phyloP scores from a whole-genome alignment of 306 rosid genomes.

The Quercus ilex region DNA sequence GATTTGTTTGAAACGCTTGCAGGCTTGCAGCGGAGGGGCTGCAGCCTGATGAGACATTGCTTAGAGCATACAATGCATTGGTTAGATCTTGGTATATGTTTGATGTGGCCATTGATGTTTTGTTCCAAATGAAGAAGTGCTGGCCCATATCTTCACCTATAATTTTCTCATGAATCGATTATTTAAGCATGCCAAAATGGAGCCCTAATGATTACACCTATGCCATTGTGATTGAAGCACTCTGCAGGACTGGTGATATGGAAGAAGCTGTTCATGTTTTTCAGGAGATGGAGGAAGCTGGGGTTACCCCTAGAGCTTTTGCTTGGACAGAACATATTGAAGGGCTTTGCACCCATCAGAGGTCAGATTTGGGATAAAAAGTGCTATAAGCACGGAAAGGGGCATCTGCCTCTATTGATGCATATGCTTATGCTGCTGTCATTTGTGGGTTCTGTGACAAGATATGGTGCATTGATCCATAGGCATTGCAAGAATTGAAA shows the following conservation, averaged over 20 bases:
- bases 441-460: conserved; percentile 72
- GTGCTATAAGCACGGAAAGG: conserved; percentile 46
- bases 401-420: conserved; percentile 36
- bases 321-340: conserved; percentile 57
- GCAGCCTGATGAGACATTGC: conserved; percentile 23
- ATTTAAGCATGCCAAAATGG: conserved; percentile 35
- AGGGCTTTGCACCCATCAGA: conserved; percentile 56
- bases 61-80: conserved; percentile 48
- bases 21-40: conserved; percentile 17
- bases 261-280: conserved; percentile 43
- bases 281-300: conserved; percentile 59
- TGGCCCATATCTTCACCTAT: conserved; percentile 41
- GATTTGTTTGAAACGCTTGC: conserved; percentile 41
- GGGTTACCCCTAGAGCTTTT: conserved; percentile 42
- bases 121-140: conserved; percentile 34
- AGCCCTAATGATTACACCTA: conserved; percentile 60
- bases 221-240: conserved; percentile 64
- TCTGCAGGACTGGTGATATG: conserved; percentile 53
- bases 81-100: conserved; percentile 63
- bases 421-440: conserved; percentile 49
- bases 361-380: conserved; percentile 52
- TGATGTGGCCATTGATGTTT: conserved; percentile 61
- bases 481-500: conserved; percentile 65
- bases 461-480: conserved; percentile 50
- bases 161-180: conserved; percentile 69